These are phyloP conservation scores for Sherardia arvensis DNA, from an alignment of 257 asterid species.

Conservation along the genomic window DNA sequence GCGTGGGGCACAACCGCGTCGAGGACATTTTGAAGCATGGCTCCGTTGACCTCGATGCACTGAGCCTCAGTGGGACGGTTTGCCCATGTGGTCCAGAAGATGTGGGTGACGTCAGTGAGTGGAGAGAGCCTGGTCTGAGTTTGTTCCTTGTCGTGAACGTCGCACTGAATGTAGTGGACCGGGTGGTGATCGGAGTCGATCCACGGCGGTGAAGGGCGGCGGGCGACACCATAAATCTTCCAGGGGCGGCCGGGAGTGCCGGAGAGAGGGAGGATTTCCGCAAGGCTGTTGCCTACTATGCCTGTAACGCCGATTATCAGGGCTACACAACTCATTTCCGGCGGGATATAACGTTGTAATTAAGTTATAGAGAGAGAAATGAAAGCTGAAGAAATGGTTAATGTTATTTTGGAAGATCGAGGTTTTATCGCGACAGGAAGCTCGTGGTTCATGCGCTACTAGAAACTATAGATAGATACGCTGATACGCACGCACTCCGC, in stretches of 20 bases:
- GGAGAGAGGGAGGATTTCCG: conserved; percentile 23
- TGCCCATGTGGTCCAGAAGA: conserved; percentile 26
- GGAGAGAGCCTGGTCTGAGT: conserved; percentile 15
- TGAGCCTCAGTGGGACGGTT: conserved; percentile 15
- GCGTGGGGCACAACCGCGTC: conserved; percentile 14
- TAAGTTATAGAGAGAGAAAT: not conserved
- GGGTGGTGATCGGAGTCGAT: conserved; percentile 14
- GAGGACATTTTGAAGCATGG: conserved; percentile 18
- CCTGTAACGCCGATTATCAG: conserved; percentile 23
- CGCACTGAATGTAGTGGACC: conserved; percentile 17
- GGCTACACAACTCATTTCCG: conserved; percentile 51
- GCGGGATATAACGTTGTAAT: not conserved
- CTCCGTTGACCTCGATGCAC: conserved; percentile 17
- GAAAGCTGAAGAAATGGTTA: not conserved
- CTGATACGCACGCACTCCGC: not conserved
- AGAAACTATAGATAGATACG: not conserved
- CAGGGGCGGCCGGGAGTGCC: conserved; percentile 27
- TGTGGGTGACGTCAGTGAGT: conserved; percentile 18
- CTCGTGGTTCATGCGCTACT: not conserved
- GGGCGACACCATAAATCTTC: conserved; percentile 23
- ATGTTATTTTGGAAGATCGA: not conserved
- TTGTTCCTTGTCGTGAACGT: conserved; percentile 1
- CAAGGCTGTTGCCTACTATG: conserved; percentile 21
- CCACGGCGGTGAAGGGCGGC: conserved; percentile 21
- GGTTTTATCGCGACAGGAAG: not conserved